Base-by-base conservation (phyloP, 2,329 filamentous ascomycete species). In the Colletotrichum sp. region DNA sequence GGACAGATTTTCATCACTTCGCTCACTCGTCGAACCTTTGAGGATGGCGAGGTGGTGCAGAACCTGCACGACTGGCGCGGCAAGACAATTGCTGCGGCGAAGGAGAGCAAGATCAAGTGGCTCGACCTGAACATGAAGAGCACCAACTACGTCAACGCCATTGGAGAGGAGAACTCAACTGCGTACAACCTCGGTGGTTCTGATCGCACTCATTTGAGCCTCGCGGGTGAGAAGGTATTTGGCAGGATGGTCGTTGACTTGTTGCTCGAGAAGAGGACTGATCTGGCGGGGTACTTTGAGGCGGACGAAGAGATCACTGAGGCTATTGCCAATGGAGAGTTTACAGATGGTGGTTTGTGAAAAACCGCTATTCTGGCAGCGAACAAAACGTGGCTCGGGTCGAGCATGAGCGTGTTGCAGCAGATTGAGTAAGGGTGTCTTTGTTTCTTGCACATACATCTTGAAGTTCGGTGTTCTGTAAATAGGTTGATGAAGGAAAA, bases 161-260 rank as follows among this genome's bases (percentile, higher is more conserved):
- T 92, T 69, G 90, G 90, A 0, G 82, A 86, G 52, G 77, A 80
- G 0, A 86, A 87, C 10, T 86, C 88, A 1, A 83, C 84, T n/a
- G 83, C 79, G 39, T 91, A 91, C 49, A 89, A 91, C 76, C 79
- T 86, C 32, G 80, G 76, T 34, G 78, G 83, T 3, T 82, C 80
- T 5, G 92, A 93, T 80, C 83, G 83, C 64, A 93, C 91, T 2
- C 92, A 93, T 82, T 79, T 93, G 52, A 92, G 91, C 79, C 80
- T 80, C 4, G 83, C 85, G 77, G 91, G 91, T 0, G 87, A 86
- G 30, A 84, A 87, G 3, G 89, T 93, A 1, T 93, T 93, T 83
- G 88, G 89, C 2, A 86, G 90, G 30, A 86, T 93, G 81, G 88
- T 92, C n/a, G 88, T 87, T 4, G 89, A 91, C 77, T 81, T 93